Percentiles rank a stretch among this genome's conserved stretches.
These are phyloP conservation scores for Aspergillus hiratsukae DNA, from an alignment of 2,329 filamentous ascomycete species.

Conservation along the genomic window DNA sequence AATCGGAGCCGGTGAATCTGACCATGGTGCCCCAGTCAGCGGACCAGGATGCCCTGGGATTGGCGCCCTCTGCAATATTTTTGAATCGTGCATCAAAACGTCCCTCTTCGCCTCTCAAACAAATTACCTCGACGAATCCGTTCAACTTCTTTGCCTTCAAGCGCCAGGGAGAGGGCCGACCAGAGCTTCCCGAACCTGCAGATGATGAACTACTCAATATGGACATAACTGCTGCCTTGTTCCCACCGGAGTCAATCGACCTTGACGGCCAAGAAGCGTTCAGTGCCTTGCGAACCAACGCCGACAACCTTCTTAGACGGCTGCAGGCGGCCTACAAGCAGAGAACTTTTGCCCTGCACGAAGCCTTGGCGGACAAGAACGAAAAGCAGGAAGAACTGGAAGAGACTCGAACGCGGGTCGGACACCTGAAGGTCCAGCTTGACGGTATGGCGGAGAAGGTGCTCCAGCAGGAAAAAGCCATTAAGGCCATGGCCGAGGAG, in stretches of 20 bases:
- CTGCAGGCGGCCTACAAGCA: conserved; percentile 56
- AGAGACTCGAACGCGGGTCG: conserved; percentile 54
- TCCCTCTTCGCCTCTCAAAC: conserved; percentile 28
- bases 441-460: conserved; percentile 56
- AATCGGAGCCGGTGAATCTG: conserved; percentile 47
- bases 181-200: conserved; percentile 34
- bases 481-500: conserved; percentile 48
- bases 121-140: conserved; percentile 30
- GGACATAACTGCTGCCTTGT: conserved; percentile 52
- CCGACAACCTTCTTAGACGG: conserved; percentile 50
- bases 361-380: conserved; percentile 51
- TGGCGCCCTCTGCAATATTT: conserved; percentile 7
- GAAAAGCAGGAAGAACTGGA: conserved; percentile 59
- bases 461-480: conserved; percentile 53
- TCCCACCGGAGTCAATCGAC: conserved; percentile 48
- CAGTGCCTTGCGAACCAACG: conserved; percentile 54
- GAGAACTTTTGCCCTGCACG: conserved; percentile 47
- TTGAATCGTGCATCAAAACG: conserved; percentile 24
- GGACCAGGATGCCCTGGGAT: conserved; percentile 9
- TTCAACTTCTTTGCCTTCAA: conserved; percentile 43
- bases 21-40: conserved; percentile 26
- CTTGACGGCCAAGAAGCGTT: conserved; percentile 51
- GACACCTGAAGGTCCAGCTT: conserved; percentile 57
- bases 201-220: conserved; percentile 52
- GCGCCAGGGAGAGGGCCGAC: conserved; percentile 23